Percentiles rank a stretch among this genome's conserved stretches.
Conservation (phyloP, 2,329 filamentous ascomycete genomes). For the Fusarium bactridioides region DNA sequence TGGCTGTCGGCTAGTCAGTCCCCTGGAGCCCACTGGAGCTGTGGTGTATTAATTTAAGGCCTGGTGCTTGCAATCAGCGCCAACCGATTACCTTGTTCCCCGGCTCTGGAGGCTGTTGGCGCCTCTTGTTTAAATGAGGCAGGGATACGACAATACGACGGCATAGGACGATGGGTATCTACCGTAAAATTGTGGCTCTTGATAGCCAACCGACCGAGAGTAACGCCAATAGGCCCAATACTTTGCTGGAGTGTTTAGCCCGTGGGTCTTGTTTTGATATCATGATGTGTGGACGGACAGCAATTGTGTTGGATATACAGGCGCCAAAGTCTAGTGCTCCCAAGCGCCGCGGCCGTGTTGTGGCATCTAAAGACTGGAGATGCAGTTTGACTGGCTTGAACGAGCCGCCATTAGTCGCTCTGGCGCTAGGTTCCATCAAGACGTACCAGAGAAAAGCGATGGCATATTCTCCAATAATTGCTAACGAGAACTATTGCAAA, state of each 20-base stretch:
- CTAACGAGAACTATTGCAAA: neutral
- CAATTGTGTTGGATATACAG: conserved; percentile 14
- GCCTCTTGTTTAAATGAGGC: conserved; percentile 38
- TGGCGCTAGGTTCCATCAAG: neutral
- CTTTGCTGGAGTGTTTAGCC: neutral
- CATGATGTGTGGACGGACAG: conserved; percentile 3
- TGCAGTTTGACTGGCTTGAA: conserved; percentile 35
- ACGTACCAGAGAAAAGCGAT: neutral
- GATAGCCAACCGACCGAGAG: conserved; percentile 23
- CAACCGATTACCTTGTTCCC: conserved; percentile 29
- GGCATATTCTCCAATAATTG: neutral
- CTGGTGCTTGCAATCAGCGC: conserved; percentile 28
- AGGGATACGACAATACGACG: conserved; percentile 32
- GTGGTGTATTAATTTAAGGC: conserved; percentile 39
- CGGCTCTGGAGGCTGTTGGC: conserved; percentile 29
- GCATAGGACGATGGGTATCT: conserved; percentile 22
- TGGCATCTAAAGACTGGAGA: conserved; percentile 14
- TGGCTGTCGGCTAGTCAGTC: conserved; percentile 26
- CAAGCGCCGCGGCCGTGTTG: conserved; percentile 34
- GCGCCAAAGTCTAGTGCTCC: conserved; percentile 14
- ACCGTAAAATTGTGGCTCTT: conserved; percentile 27
- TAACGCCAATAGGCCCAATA: neutral
- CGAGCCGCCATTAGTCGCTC: conserved; percentile 16
- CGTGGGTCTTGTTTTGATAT: conserved; percentile 2
- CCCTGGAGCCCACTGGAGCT: neutral